Conservation (phyloP, 164 flowering plant species). For the Stephania yunnanensis region DNA sequence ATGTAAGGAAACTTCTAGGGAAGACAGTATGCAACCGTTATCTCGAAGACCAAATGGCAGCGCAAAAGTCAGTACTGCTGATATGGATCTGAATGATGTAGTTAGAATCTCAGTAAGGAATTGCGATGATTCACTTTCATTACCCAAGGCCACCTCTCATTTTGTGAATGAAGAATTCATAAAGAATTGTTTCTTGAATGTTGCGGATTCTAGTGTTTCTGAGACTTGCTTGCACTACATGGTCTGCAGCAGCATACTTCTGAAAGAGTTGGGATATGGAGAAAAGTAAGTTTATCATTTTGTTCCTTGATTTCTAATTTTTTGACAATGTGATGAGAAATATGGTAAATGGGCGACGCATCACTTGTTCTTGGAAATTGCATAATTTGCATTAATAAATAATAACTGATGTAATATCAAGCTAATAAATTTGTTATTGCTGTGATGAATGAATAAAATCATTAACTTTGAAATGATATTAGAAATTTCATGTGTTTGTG, state of each 20-base stretch:
- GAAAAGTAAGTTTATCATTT: conserved; percentile 35
- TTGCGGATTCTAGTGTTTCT: conserved; percentile 42
- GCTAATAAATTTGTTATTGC: not conserved
- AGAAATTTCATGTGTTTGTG: not conserved
- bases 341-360: not conserved
- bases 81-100: conserved; percentile 11
- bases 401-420: not conserved
- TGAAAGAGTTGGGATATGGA: conserved; percentile 21
- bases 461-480: not conserved
- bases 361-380: not conserved
- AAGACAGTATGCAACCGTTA: conserved; percentile 12
- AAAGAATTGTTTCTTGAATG: conserved; percentile 33
- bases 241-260: conserved; percentile 40
- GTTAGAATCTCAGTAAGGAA: not conserved
- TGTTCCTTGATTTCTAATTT: not conserved
- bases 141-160: not conserved
- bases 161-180: conserved; percentile 31
- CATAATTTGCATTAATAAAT: not conserved
- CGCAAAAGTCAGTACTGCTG: conserved; percentile 15
- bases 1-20: conserved; percentile 21
- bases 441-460: not conserved
- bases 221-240: conserved; percentile 49
- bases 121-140: not conserved
- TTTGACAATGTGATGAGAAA: not conserved
- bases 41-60: conserved; percentile 28